phyloP scores from a whole-genome alignment of 495 filamentous ascomycete genomes.

The Aspergillus leporis region DNA sequence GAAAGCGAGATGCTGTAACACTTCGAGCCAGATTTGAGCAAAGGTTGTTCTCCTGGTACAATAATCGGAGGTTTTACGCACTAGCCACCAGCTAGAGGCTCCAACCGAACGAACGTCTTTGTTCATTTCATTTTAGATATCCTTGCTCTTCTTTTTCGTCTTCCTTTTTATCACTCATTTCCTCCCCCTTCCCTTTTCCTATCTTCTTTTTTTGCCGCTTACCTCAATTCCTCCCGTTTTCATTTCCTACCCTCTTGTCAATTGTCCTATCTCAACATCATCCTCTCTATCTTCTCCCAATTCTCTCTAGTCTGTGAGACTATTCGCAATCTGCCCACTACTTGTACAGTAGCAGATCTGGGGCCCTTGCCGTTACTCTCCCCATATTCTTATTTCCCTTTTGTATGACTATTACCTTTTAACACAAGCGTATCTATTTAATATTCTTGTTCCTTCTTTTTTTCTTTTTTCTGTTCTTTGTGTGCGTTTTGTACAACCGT shows the following conservation, averaged over 20 bases:
- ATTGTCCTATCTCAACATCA: constrained; percentile 6
- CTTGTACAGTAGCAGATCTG: background rate
- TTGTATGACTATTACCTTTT: constrained; percentile 5
- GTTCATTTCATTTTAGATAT: too few relatives aligned
- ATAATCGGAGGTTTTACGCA: too few relatives aligned
- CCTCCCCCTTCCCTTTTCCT: constrained; percentile 10
- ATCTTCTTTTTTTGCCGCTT: too few relatives aligned
- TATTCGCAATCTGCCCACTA: background rate
- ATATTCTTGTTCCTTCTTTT: constrained; percentile 3
- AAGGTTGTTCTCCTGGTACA: too few relatives aligned
- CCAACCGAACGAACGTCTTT: too few relatives aligned
- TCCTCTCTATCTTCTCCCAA: background rate
- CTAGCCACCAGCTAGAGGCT: too few relatives aligned
- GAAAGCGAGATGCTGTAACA: too few relatives aligned
- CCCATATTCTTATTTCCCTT: constrained; percentile 10
- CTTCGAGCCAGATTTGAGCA: too few relatives aligned
- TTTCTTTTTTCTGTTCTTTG: constrained; percentile 11
- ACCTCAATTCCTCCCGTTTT: too few relatives aligned
- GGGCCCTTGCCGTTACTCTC: background rate
- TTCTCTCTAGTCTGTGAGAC: constrained; percentile 3
- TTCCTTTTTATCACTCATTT: background rate
- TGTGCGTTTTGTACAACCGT: constrained; percentile 7
- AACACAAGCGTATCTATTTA: constrained; percentile 1
- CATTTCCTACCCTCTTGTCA: background rate
- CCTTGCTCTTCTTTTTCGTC: background rate